phyloP scores from a whole-genome alignment of 1,139 yeast genomes.

The Nakaseomyces kungkrabaensis region DNA sequence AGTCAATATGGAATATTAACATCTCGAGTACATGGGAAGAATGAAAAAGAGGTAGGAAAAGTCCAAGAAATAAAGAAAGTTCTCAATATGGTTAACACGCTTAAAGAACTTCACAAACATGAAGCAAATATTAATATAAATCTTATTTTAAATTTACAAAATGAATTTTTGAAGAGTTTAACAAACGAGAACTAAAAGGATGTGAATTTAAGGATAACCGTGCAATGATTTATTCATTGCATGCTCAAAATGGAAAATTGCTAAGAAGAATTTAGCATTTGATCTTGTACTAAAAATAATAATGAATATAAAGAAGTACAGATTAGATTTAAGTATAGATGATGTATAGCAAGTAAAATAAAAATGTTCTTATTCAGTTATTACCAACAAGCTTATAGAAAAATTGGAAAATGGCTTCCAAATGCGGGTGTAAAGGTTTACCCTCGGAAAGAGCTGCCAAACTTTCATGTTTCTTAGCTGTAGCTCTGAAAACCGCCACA shows the following conservation, averaged over 20 bases:
- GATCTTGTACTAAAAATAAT: not conserved
- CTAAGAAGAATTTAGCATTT: too few relatives aligned
- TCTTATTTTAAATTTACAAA: constrained; percentile 17
- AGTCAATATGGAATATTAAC: not conserved
- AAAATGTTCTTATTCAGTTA: not conserved
- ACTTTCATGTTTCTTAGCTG: constrained; percentile 8
- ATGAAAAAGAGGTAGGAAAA: constrained; percentile 1
- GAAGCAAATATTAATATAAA: constrained; percentile 6
- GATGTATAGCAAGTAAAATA: too few relatives aligned
- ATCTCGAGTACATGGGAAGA: constrained; percentile 1
- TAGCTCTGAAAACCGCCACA: constrained; percentile 47
- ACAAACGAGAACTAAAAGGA: not conserved
- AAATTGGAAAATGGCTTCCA: not conserved
- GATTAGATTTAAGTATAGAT: not conserved
- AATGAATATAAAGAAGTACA: not conserved
- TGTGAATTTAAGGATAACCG: too few relatives aligned
- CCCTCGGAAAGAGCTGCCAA: not conserved
- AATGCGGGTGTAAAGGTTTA: not conserved
- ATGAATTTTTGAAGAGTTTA: constrained; percentile 13
- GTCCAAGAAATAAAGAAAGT: constrained; percentile 17
- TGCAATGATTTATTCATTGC: too few relatives aligned
- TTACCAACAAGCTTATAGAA: not conserved
- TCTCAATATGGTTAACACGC: constrained; percentile 17
- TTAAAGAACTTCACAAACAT: constrained; percentile 10
- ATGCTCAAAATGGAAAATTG: too few relatives aligned